These are phyloP conservation scores for Rhynchosporium agropyri DNA, from an alignment of 2,329 filamentous ascomycete species.

Conservation along the genomic window DNA sequence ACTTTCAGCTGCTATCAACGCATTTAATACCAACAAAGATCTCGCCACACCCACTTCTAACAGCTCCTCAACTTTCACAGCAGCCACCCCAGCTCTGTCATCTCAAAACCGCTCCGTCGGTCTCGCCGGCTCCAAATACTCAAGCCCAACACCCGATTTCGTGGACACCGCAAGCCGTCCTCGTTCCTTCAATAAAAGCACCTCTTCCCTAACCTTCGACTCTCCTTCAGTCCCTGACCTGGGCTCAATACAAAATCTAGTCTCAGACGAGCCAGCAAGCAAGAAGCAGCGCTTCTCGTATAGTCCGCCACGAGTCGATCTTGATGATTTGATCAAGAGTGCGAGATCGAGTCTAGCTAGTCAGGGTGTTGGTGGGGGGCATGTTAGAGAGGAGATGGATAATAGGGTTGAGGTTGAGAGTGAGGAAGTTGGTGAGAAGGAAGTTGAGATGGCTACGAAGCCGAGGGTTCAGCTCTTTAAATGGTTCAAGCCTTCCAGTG, in stretches of 20 bases:
- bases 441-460: not conserved
- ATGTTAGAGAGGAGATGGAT: not conserved
- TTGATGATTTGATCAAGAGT: constrained; percentile 15
- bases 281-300: constrained; percentile 5
- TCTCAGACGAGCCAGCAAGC: not conserved
- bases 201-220: not conserved
- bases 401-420: not conserved
- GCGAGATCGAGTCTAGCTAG: not conserved
- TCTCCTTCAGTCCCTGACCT: not conserved
- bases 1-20: not conserved
- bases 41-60: not conserved
- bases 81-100: not conserved
- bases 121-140: constrained; percentile 28
- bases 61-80: not conserved
- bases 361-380: not conserved
- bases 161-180: constrained; percentile 4
- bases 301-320: constrained; percentile 16
- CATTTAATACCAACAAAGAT: constrained; percentile 2
- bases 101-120: constrained; percentile 18
- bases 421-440: not conserved
- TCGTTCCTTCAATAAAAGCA: not conserved
- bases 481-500: not conserved
- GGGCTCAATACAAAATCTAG: not conserved
- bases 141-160: constrained; percentile 12
- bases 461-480: not conserved